Evolutionary conservation across 2,329 filamentous ascomycete species (phyloP).

Genomic region (Penicillium sp.): DNA sequence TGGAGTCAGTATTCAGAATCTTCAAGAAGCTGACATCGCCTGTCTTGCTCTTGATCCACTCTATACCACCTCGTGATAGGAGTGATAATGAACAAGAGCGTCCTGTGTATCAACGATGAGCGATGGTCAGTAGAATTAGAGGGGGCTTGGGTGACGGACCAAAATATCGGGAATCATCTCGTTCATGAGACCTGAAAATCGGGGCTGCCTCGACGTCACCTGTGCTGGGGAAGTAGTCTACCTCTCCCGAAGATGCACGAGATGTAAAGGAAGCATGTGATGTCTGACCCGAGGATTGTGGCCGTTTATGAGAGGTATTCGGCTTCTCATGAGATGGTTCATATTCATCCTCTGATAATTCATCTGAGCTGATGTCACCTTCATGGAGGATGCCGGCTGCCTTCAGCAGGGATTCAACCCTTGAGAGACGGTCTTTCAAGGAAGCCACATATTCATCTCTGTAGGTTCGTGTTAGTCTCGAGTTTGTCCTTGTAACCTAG

Average conservation of each 20-base stretch:
- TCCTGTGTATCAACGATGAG: constrained; percentile 52
- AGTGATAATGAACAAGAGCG: constrained; percentile 95
- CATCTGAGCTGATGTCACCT: constrained; percentile 65
- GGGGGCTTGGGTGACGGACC: constrained; percentile 12
- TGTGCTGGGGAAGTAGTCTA: constrained; percentile 32
- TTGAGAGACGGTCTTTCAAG: constrained; percentile 84
- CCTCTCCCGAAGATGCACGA: constrained; percentile 5
- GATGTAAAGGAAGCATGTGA: constrained; percentile 11
- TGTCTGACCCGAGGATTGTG: constrained; percentile 2
- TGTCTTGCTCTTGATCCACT: constrained; percentile 95
- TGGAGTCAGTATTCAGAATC: constrained; percentile 79
- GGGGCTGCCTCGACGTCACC: constrained; percentile 62
- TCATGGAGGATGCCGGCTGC: constrained; percentile 81
- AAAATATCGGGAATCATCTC: constrained; percentile 88
- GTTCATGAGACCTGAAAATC: constrained; percentile 85
- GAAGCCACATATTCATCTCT: constrained; percentile 93
- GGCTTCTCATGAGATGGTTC: constrained; percentile 19
- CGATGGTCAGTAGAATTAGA: neutral
- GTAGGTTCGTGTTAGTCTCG: constrained; percentile 9
- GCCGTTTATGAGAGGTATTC: constrained; percentile 10
- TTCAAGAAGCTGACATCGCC: constrained; percentile 88
- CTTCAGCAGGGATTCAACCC: constrained; percentile 84
- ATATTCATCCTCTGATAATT: constrained; percentile 26
- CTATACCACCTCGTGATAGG: constrained; percentile 91
- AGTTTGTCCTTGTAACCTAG: neutral